phyloP scores from a whole-genome alignment of 1,284 basidiomycete genomes.

The Xerocomus amazonicus region DNA sequence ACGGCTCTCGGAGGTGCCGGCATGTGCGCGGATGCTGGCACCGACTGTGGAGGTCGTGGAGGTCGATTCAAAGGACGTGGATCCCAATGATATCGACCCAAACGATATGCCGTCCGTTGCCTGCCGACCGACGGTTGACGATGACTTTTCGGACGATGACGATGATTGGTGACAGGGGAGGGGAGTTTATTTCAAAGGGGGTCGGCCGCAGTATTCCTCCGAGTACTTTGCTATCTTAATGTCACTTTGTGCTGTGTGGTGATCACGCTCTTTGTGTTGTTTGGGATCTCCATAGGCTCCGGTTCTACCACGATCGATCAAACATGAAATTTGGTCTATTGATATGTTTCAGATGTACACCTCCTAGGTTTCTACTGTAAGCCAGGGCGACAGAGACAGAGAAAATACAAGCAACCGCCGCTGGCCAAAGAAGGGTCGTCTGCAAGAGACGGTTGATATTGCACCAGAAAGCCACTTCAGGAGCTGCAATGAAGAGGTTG shows the following conservation, averaged over 20 bases:
- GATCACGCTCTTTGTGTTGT: too few species aligned
- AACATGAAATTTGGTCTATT: too few species aligned
- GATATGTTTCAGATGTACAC: conserved; percentile 9
- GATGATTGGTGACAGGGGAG: conserved; percentile 21
- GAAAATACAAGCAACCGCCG: neutral
- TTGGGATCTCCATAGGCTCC: too few species aligned
- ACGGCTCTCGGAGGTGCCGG: conserved; percentile 16
- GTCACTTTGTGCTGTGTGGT: too few species aligned
- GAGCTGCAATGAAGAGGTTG: conserved; percentile 30
- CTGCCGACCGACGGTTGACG: conserved; percentile 4
- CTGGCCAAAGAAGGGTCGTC: conserved; percentile 11
- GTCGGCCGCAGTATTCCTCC: too few species aligned
- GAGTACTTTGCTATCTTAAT: too few species aligned
- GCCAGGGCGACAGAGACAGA: conserved; percentile 9
- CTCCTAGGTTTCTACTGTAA: conserved; percentile 1
- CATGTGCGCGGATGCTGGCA: conserved; percentile 12
- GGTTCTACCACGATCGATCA: neutral
- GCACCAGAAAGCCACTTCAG: conserved; percentile 36
- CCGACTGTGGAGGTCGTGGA: conserved; percentile 1
- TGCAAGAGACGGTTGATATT: conserved; percentile 15
- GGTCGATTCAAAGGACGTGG: neutral
- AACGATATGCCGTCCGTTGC: conserved; percentile 14
- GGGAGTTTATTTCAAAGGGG: too few species aligned
- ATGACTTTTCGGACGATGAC: conserved; percentile 29
- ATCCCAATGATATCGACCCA: conserved; percentile 8